These are phyloP conservation scores for Fusarium sublunatum DNA, from an alignment of 2,329 filamentous ascomycete species.

Conservation along the genomic window DNA sequence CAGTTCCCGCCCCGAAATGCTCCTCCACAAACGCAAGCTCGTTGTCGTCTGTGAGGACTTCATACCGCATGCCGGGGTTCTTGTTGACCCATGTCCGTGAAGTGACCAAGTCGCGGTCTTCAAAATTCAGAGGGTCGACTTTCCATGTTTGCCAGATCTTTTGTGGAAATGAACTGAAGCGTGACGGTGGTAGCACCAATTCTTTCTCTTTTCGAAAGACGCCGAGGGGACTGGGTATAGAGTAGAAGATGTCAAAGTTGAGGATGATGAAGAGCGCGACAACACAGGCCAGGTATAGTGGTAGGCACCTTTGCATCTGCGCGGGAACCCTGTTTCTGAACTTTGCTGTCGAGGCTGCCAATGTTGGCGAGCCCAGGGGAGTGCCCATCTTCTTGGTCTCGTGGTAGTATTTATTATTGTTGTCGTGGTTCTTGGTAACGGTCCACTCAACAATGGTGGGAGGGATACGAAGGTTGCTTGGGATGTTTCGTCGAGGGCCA, in stretches of 20 bases:
- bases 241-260: conserved; percentile 56
- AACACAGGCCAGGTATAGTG: conserved; percentile 58
- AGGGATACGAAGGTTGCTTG: conserved; percentile 37
- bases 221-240: conserved; percentile 41
- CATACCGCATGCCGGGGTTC: conserved; percentile 75
- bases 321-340: conserved; percentile 55
- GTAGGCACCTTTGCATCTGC: conserved; percentile 60
- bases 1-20: conserved; percentile 74
- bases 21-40: conserved; percentile 75
- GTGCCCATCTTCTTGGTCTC: conserved; percentile 44
- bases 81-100: conserved; percentile 74
- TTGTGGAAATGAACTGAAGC: conserved; percentile 62
- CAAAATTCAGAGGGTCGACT: conserved; percentile 73
- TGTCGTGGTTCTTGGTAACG: conserved; percentile 21
- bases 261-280: conserved; percentile 60
- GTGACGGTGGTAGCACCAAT: conserved; percentile 23
- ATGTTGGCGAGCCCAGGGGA: conserved; percentile 53
- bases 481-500: conserved; percentile 39
- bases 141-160: conserved; percentile 87
- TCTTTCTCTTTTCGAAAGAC: conserved; percentile 29
- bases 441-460: conserved; percentile 29
- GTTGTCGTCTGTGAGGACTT: conserved; percentile 76
- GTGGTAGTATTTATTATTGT: conserved; percentile 4
- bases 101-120: conserved; percentile 68
- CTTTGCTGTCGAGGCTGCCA: conserved; percentile 53